phyloP scores from a whole-genome alignment of 2,329 filamentous ascomycete species.

The Phyllosticta citribraziliensis region DNA sequence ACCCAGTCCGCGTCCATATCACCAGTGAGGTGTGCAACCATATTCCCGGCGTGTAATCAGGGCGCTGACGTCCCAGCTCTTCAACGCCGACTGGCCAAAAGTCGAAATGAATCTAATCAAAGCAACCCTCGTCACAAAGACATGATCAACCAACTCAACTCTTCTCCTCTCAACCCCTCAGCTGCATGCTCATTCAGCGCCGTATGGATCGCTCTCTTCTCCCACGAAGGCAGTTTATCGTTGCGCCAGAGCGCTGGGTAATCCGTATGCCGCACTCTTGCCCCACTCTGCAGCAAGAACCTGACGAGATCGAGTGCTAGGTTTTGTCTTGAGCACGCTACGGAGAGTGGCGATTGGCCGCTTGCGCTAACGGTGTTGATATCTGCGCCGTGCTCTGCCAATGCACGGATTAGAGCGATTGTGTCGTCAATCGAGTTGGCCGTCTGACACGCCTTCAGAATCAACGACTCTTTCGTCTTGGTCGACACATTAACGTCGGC shows the following conservation, averaged over 20 bases:
- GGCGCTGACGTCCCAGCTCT: too few species aligned
- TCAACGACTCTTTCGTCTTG: conserved; percentile 26
- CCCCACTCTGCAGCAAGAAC: conserved; percentile 22
- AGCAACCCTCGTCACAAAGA: too few species aligned
- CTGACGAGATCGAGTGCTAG: conserved; percentile 22
- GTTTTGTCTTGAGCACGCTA: conserved; percentile 44
- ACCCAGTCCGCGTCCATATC: too few species aligned
- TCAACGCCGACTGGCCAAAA: too few species aligned
- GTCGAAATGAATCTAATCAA: too few species aligned
- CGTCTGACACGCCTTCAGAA: conserved; percentile 22
- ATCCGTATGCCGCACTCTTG: conserved; percentile 17
- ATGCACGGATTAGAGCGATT: not conserved
- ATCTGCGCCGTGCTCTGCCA: not conserved
- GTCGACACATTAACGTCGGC: conserved; percentile 25
- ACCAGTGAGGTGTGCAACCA: too few species aligned
- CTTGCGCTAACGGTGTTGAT: conserved; percentile 21
- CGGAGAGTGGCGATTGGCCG: conserved; percentile 42
- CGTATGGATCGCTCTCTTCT: not conserved
- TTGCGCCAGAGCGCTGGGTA: conserved; percentile 1
- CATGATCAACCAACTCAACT: not conserved
- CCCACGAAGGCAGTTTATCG: not conserved
- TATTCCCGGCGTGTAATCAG: too few species aligned
- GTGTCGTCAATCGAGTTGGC: not conserved
- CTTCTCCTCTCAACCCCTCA: not conserved
- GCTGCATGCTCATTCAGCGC: not conserved